phyloP scores from a whole-genome alignment of 1,284 basidiomycete genomes.

The Austroboletus novae-zelandiae region DNA sequence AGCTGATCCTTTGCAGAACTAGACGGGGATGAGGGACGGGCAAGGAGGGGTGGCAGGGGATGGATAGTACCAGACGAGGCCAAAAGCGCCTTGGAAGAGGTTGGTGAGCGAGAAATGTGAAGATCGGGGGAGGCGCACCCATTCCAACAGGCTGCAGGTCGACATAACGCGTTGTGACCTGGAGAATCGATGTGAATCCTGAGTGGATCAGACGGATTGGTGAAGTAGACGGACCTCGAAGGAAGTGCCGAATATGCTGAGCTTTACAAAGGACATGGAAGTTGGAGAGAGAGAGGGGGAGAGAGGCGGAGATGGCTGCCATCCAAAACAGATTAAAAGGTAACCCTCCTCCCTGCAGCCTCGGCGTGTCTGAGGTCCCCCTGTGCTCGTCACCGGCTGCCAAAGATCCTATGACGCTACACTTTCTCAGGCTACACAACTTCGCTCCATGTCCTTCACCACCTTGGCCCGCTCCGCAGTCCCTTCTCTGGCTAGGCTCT shows the following conservation, averaged over 20 bases:
- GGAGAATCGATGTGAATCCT: constrained; percentile 33
- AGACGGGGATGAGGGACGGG: constrained; percentile 10
- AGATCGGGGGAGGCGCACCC: constrained; percentile 58
- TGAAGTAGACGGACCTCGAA: constrained; percentile 64
- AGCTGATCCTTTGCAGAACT: constrained; percentile 98
- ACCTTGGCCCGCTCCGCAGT: constrained; percentile 42
- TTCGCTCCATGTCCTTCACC: constrained; percentile 33
- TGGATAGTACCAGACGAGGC: constrained; percentile 79
- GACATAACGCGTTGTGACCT: constrained; percentile 98
- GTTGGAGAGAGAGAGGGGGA: constrained; percentile 9
- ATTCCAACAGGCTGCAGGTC: constrained; percentile 99
- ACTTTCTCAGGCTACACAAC: constrained; percentile 23
- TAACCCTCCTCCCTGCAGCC: background rate
- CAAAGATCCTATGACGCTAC: background rate
- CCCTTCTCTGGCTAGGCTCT: constrained; percentile 40
- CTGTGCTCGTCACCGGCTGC: background rate
- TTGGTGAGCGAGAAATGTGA: constrained; percentile 13
- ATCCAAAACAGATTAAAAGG: constrained; percentile 11
- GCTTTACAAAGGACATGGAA: constrained; percentile 90
- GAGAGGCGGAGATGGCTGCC: constrained; percentile 18
- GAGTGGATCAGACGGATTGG: constrained; percentile 14
- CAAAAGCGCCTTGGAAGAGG: constrained; percentile 70
- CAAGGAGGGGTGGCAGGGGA: constrained; percentile 24
- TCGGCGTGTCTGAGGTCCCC: constrained; percentile 29
- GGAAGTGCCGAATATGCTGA: constrained; percentile 96